These are phyloP conservation scores for Cordyceps cateniannulata DNA, from an alignment of 2,329 filamentous ascomycete species.

Conservation along the genomic window DNA sequence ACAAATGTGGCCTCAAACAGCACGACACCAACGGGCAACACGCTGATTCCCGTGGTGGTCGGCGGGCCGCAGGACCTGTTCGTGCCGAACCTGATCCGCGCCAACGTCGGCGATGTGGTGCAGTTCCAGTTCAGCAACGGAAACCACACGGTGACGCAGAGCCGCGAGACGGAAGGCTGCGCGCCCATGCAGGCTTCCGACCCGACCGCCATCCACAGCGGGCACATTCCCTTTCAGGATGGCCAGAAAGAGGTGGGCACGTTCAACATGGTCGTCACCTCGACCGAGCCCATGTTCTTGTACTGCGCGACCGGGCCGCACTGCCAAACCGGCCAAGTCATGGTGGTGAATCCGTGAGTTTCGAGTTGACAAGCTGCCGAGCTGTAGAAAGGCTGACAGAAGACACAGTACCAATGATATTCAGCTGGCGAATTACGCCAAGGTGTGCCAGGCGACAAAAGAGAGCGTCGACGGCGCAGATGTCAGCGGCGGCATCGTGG, in stretches of 20 bases:
- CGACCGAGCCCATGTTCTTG: constrained; percentile 39
- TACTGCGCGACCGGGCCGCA: constrained; percentile 45
- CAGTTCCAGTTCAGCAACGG: constrained; percentile 37
- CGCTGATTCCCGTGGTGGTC: constrained; percentile 28
- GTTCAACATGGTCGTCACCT: constrained; percentile 41
- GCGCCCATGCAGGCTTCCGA: constrained; percentile 29
- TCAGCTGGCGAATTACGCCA: constrained; percentile 11
- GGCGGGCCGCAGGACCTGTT: constrained; percentile 31
- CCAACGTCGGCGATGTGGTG: constrained; percentile 31
- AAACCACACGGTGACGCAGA: constrained; percentile 39
- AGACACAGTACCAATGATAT: neutral
- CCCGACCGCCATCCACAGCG: constrained; percentile 30
- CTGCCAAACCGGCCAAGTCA: constrained; percentile 44
- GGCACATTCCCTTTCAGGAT: constrained; percentile 32
- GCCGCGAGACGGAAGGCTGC: constrained; percentile 28
- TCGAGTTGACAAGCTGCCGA: neutral
- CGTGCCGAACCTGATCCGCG: constrained; percentile 29
- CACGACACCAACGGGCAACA: constrained; percentile 14
- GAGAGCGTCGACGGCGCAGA: constrained; percentile 18
- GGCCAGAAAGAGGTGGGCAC: constrained; percentile 33
- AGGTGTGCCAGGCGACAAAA: constrained; percentile 11
- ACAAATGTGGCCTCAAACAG: neutral
- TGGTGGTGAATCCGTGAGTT: constrained; percentile 42
- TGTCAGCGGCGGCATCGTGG: constrained; percentile 16
- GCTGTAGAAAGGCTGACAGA: neutral